Percentiles rank a stretch among this genome's conserved stretches.
Conservation (phyloP, 148 eudicot species). For the Silene conica region DNA sequence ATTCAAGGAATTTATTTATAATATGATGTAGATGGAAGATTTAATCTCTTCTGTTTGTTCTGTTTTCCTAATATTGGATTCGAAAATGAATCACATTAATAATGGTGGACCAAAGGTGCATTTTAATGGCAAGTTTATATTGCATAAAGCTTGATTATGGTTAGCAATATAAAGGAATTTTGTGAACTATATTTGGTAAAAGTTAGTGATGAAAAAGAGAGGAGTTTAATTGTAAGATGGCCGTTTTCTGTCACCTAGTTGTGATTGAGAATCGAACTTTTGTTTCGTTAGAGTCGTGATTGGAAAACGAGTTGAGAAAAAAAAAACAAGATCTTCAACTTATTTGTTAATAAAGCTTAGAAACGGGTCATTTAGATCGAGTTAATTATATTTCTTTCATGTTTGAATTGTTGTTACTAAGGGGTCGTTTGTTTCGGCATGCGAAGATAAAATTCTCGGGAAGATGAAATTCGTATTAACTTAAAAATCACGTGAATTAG, state of each 20-base stretch:
- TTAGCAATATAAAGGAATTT: conserved; percentile 16
- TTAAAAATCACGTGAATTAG: too few species aligned
- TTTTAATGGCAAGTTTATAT: conserved; percentile 24
- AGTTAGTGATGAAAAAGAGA: conserved; percentile 28
- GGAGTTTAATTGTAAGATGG: conserved; percentile 1
- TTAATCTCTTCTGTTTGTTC: conserved; percentile 34
- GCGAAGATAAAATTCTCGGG: too few species aligned
- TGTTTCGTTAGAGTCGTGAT: neutral
- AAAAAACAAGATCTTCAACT: neutral
- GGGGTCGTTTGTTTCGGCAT: too few species aligned
- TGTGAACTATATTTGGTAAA: conserved; percentile 23
- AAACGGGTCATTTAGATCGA: too few species aligned
- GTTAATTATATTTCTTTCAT: too few species aligned
- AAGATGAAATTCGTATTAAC: too few species aligned
- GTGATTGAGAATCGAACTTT: neutral
- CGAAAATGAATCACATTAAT: conserved; percentile 27
- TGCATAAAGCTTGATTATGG: conserved; percentile 29
- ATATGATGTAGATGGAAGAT: conserved; percentile 14
- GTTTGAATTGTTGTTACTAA: too few species aligned
- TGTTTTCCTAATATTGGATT: conserved; percentile 30
- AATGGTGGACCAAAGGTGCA: conserved; percentile 23
- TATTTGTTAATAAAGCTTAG: too few species aligned
- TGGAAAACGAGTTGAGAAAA: neutral
- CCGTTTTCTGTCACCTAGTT: neutral
- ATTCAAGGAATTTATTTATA: neutral